A percentile compares a stretch with the other conserved stretches of the same genome.
Evolutionary conservation across 139 green algal species (phyloP).

Genomic region (Chlamydomonas schloesseri): DNA sequence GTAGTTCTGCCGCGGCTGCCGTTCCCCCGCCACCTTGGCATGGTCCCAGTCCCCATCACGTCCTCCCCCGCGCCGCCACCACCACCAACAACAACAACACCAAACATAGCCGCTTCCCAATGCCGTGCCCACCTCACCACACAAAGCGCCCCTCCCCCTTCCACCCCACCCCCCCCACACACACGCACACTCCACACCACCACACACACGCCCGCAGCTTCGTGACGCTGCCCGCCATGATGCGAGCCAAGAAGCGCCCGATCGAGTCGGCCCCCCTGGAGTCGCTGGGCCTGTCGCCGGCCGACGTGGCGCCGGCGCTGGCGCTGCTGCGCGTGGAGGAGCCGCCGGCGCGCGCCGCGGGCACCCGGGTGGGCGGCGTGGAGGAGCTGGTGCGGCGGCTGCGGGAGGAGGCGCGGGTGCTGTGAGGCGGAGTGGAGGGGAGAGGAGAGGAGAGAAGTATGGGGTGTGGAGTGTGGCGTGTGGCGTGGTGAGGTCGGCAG

Average conservation of each 20-base stretch:
- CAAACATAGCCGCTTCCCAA: too few relatives aligned
- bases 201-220: conserved; percentile 67
- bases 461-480: background rate
- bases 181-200: too few relatives aligned
- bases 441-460: too few relatives aligned
- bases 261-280: conserved; percentile 72
- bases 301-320: conserved; percentile 35
- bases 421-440: conserved; percentile 50
- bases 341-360: conserved; percentile 74
- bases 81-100: too few relatives aligned
- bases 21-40: too few relatives aligned
- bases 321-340: conserved; percentile 65
- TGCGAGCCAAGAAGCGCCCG: conserved; percentile 94
- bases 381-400: conserved; percentile 88
- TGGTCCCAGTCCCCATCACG: too few relatives aligned
- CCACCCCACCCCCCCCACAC: background rate
- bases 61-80: too few relatives aligned
- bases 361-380: conserved; percentile 68
- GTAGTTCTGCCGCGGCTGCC: too few relatives aligned
- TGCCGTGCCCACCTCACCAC: too few relatives aligned
- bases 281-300: conserved; percentile 66
- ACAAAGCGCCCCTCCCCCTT: too few relatives aligned
- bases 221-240: conserved; percentile 92
- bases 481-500: background rate
- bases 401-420: conserved; percentile 77